Base-by-base conservation (phyloP, 1,284 basidiomycete species). In the Porodaedalea pini region DNA sequence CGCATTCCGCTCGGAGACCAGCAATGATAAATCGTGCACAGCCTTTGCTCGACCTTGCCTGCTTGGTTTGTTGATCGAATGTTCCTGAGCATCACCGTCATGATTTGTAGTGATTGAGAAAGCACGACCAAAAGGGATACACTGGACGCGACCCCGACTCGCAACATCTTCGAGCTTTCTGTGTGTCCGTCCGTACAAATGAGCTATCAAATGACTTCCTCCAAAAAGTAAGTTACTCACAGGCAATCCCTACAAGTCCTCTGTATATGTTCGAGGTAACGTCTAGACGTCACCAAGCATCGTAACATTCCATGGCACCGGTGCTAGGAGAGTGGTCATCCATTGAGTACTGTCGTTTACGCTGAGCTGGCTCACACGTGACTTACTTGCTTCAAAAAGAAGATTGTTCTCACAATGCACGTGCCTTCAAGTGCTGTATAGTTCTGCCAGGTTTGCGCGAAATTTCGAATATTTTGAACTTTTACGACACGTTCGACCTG, bases 291-390 rank as follows among this genome's bases (percentile, higher is more conserved):
- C 68, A 55, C 10, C 48, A 51, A 64, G 65, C 78, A 78, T 79
- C 76, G 77, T 77, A 70, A 79, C 77, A 79, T 79, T 76, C 77
- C 77, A 79, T 79, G 71, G 73, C 78, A 76, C 73, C 59, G 54
- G 66, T 31, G 31, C 37, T 21, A 47, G 31, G 29, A 40, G 51
- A 52, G 29, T 23, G 11, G 3, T 29, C 32, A 13, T 34, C 7
- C 32, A 34, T 13, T 6, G 50, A 44, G 48, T 56, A 51, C 32
- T 31, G 19, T 17, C 39, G n/a, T n/a, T 21, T 19, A 3, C 27
- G 31, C 0, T 7, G 15, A 1, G 53, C 37, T 54, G 61, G 63
- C 36, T 32, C 15, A 10, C 49, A 29, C 61, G 63, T 59, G n/a
- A 19, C 29, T 32, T 31, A 23, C n/a, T 29, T 17, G 32, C n/a